These are phyloP conservation scores for Yamadazyma kanchanaburiensis DNA, from an alignment of 1,139 yeast species.

Conservation along the genomic window DNA sequence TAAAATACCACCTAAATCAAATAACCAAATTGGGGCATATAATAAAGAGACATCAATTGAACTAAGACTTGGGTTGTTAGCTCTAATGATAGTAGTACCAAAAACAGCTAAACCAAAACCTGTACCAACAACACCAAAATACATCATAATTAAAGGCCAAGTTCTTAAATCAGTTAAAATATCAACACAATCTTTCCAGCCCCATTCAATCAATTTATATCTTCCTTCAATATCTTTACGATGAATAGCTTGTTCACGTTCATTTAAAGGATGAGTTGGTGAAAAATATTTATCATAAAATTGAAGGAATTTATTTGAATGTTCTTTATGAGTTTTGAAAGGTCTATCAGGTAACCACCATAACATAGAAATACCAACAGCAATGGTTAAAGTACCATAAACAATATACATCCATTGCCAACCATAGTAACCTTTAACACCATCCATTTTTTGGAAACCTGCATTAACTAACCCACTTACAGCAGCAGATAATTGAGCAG, in stretches of 20 bases:
- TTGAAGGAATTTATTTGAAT: slow-evolving; percentile 11
- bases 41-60: slow-evolving; percentile 71
- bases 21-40: slow-evolving; percentile 88
- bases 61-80: slow-evolving; percentile 58
- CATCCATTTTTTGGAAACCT: slow-evolving; percentile 83
- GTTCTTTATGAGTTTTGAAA: slow-evolving; percentile 14
- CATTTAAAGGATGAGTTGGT: slow-evolving; percentile 51
- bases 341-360: slow-evolving; percentile 90
- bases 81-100: slow-evolving; percentile 76
- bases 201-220: slow-evolving; percentile 49
- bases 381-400: slow-evolving; percentile 71
- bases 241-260: slow-evolving; percentile 55
- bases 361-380: slow-evolving; percentile 59
- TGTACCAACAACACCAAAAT: slow-evolving; percentile 88
- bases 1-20: slow-evolving; percentile 77
- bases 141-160: slow-evolving; percentile 85
- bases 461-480: slow-evolving; percentile 85
- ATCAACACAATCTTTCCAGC: slow-evolving; percentile 53
- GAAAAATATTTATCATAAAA: slow-evolving; percentile 25
- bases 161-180: slow-evolving; percentile 62
- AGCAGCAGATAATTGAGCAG: slow-evolving; percentile 85
- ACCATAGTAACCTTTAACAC: slow-evolving; percentile 65
- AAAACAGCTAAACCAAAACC: slow-evolving; percentile 84
- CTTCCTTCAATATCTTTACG: slow-evolving; percentile 56
- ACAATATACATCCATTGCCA: slow-evolving; percentile 88